Percentiles rank a stretch among this genome's conserved stretches.
These are phyloP conservation scores for Hymenoscyphus fraxineus DNA, from an alignment of 2,329 filamentous ascomycete genomes.

Conservation along the genomic window DNA sequence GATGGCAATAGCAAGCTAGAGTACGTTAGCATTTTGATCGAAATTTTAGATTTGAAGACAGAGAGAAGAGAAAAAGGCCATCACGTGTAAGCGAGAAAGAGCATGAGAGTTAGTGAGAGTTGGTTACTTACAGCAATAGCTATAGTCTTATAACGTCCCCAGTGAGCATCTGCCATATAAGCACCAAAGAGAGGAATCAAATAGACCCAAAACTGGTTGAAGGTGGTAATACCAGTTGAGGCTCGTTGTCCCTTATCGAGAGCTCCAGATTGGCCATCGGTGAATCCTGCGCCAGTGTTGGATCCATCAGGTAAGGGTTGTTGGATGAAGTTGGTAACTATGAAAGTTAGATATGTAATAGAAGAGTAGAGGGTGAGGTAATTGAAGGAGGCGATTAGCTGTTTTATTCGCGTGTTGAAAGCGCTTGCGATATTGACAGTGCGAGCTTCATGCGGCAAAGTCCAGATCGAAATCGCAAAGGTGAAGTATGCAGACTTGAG, in stretches of 20 bases:
- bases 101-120: not conserved
- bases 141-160: constrained; percentile 66
- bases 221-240: constrained; percentile 45
- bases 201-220: constrained; percentile 51
- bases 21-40: not conserved
- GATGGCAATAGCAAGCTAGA: constrained; percentile 46
- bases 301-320: constrained; percentile 43
- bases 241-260: constrained; percentile 47
- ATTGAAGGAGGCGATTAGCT: not conserved
- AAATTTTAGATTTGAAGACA: not conserved
- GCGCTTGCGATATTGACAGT: not conserved
- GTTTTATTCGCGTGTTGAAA: not conserved
- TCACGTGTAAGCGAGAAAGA: not conserved
- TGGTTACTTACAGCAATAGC: constrained; percentile 17
- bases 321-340: constrained; percentile 51
- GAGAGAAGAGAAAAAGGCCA: not conserved
- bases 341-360: constrained; percentile 6
- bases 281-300: constrained; percentile 42
- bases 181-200: constrained; percentile 49
- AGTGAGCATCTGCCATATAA: constrained; percentile 59
- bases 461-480: not conserved
- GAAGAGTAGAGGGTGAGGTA: not conserved
- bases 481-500: not conserved
- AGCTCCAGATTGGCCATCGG: constrained; percentile 37
- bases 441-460: not conserved